A percentile compares a stretch with the other conserved stretches of the same genome.
These are phyloP conservation scores for Barnettozyma siamensis DNA, from an alignment of 805 yeast genomes.

Conservation along the genomic window DNA sequence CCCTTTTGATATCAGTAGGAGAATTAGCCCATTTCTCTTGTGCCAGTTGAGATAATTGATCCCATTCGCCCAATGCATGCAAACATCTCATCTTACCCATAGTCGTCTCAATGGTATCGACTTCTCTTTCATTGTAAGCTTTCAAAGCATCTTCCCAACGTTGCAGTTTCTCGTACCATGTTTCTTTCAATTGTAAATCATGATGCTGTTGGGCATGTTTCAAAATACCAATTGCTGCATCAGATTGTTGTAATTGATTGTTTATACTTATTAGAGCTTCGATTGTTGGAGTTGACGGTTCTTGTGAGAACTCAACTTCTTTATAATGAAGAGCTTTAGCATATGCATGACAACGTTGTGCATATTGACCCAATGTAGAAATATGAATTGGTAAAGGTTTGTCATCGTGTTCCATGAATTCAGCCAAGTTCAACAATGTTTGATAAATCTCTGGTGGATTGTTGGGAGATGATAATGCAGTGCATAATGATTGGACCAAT, in stretches of 20 bases:
- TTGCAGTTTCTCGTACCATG: constrained; percentile 96
- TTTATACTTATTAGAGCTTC: constrained; percentile 90
- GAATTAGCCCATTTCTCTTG: constrained; percentile 78
- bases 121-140: constrained; percentile 80
- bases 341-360: constrained; percentile 93
- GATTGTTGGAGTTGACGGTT: constrained; percentile 85
- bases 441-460: constrained; percentile 96
- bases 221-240: constrained; percentile 95
- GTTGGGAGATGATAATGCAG: constrained; percentile 83
- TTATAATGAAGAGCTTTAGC: constrained; percentile 96
- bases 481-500: constrained; percentile 74
- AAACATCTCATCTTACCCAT: constrained; percentile 98
- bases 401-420: constrained; percentile 96
- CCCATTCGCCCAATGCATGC: constrained; percentile 99
- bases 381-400: constrained; percentile 88
- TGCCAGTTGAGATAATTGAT: constrained; percentile 78
- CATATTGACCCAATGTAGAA: constrained; percentile 86
- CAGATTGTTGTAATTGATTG: constrained; percentile 92
- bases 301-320: constrained; percentile 90
- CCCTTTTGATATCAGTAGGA: constrained; percentile 64
- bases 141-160: constrained; percentile 97
- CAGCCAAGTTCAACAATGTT: constrained; percentile 81
- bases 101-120: constrained; percentile 74
- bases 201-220: constrained; percentile 92
- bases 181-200: constrained; percentile 85